phyloP scores from a whole-genome alignment of 805 yeast genomes.

The Ogataea glucozyma region DNA sequence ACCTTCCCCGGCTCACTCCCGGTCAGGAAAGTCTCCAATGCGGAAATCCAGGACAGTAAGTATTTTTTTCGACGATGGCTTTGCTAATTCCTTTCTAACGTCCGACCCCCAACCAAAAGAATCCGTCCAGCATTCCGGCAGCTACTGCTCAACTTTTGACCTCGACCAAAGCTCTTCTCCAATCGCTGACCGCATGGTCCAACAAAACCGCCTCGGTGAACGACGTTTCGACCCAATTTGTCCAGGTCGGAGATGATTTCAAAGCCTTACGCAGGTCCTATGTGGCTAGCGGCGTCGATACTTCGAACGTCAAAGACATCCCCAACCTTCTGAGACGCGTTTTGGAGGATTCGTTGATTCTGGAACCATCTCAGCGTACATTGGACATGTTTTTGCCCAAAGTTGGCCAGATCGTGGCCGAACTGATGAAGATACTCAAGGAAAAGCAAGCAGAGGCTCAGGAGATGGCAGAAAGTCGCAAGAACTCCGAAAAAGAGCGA shows the following conservation, averaged over 20 bases:
- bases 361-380: constrained; percentile 79
- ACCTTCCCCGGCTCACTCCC: constrained; percentile 8
- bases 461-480: constrained; percentile 19
- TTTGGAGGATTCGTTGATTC: constrained; percentile 82
- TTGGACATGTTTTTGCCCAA: constrained; percentile 79
- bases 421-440: constrained; percentile 75
- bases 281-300: constrained; percentile 73
- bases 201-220: constrained; percentile 72
- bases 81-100: constrained; percentile 6
- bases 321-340: constrained; percentile 79
- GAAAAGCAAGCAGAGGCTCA: constrained; percentile 60
- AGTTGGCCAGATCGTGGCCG: constrained; percentile 83
- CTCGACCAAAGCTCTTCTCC: constrained; percentile 86
- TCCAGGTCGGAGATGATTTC: constrained; percentile 90
- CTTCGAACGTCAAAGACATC: constrained; percentile 84
- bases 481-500: constrained; percentile 17
- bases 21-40: constrained; percentile 14
- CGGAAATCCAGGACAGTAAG: constrained; percentile 18
- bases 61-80: background rate
- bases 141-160: constrained; percentile 60
- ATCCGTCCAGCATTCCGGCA: constrained; percentile 60
- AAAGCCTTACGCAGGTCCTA: constrained; percentile 82
- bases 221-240: constrained; percentile 88
- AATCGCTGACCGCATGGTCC: constrained; percentile 89
- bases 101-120: constrained; percentile 51